phyloP scores from a whole-genome alignment of 495 filamentous ascomycete genomes.

The Annulohypoxylon maeteangense region DNA sequence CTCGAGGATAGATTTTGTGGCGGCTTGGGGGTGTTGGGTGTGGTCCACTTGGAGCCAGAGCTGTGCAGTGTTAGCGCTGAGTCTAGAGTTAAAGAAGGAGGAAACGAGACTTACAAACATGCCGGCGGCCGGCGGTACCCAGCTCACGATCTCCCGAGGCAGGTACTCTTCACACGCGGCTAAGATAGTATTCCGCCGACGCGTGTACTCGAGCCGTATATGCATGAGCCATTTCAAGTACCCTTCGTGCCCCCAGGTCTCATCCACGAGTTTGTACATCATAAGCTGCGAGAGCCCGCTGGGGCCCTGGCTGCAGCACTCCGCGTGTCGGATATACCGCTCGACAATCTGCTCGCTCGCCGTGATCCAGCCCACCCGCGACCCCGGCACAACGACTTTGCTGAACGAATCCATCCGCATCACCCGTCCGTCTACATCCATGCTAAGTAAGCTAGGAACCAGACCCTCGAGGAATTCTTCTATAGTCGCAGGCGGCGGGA shows the following conservation, averaged over 20 bases:
- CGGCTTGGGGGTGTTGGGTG: conserved; percentile 72
- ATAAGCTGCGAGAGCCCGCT: conserved; percentile 84
- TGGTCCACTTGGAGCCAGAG: conserved; percentile 87
- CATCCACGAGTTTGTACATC: conserved; percentile 89
- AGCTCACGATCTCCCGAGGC: conserved; percentile 80
- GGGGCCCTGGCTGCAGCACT: conserved; percentile 84
- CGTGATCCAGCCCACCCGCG: conserved; percentile 81
- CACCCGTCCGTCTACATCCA: conserved; percentile 74
- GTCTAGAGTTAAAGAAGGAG: not conserved
- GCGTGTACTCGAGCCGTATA: conserved; percentile 84
- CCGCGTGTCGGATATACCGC: conserved; percentile 78
- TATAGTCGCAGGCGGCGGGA: conserved; percentile 11
- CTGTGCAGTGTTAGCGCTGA: conserved; percentile 48
- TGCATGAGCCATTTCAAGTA: conserved; percentile 91
- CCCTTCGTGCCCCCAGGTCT: conserved; percentile 93
- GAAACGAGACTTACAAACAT: conserved; percentile 82
- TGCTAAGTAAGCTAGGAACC: conserved; percentile 70
- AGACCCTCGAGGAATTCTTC: conserved; percentile 62
- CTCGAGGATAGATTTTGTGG: conserved; percentile 66
- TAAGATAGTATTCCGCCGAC: conserved; percentile 78
- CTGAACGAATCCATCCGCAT: conserved; percentile 83
- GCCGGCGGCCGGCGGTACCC: conserved; percentile 85
- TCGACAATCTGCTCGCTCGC: conserved; percentile 85
- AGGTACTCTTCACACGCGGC: conserved; percentile 83
- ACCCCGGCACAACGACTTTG: conserved; percentile 82